phyloP scores from a whole-genome alignment of 306 rosid genomes.

The Cicer pinnatifidum region DNA sequence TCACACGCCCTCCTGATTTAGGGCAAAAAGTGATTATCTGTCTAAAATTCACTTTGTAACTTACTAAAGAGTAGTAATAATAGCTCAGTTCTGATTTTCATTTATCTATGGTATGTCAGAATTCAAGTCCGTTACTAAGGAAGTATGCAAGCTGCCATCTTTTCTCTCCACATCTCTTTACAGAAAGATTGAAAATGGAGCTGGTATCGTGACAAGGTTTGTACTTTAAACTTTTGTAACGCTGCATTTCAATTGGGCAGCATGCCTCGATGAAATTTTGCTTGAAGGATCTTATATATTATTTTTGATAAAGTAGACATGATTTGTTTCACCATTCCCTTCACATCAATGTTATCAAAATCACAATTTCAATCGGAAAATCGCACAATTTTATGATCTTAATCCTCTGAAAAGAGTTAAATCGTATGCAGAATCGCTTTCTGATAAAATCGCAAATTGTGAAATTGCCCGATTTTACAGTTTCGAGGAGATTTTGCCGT shows the following conservation, averaged over 20 bases:
- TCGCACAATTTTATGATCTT: too few relatives aligned
- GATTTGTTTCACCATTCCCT: slow-evolving; percentile 22
- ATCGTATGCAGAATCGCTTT: too few relatives aligned
- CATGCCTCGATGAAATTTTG: slow-evolving; percentile 24
- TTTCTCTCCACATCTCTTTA: slow-evolving; percentile 79
- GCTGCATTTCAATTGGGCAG: slow-evolving; percentile 24
- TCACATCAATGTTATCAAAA: background rate
- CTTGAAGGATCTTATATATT: slow-evolving; percentile 6
- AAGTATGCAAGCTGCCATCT: slow-evolving; percentile 96
- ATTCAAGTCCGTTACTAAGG: slow-evolving; percentile 82
- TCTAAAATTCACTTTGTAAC: slow-evolving; percentile 7
- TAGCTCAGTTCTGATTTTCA: slow-evolving; percentile 47
- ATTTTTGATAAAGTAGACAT: slow-evolving; percentile 4
- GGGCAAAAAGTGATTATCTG: slow-evolving; percentile 13
- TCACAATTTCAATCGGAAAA: too few relatives aligned
- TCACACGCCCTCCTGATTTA: background rate
- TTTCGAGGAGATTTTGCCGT: too few relatives aligned
- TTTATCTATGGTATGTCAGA: slow-evolving; percentile 61
- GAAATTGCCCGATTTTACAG: too few relatives aligned
- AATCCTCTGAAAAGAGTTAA: too few relatives aligned
- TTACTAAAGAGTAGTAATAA: slow-evolving; percentile 14
- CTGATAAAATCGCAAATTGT: too few relatives aligned
- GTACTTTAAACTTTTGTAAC: slow-evolving; percentile 14
- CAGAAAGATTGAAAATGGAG: slow-evolving; percentile 79
- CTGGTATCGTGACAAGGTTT: slow-evolving; percentile 90